Evolutionary conservation across 768 basidiomycete species (phyloP), one percentile per base, ranked within the genome.

Genomic region (Tulasnella sp.): DNA sequence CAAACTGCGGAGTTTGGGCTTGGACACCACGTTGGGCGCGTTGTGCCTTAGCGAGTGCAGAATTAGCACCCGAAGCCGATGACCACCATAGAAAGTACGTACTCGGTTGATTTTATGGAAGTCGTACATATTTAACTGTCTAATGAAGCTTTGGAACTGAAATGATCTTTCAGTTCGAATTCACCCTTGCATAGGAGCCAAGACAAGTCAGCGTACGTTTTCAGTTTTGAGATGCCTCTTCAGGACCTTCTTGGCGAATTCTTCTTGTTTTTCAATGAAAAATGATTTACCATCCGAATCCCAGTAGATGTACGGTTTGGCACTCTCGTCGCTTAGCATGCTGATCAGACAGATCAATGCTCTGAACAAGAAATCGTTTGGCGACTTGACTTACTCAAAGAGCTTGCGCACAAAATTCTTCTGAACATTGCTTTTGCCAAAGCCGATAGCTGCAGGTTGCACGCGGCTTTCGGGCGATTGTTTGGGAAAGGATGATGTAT

Each of bases 41-140:
- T 37, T 94, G 94, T 5, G 94, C 94, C 91, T 94, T 72, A 85
- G 82, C 48, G 14, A 22, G 24, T 24, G 44, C 44, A 54, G 24
- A 54, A 54, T 54, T 54, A 46, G 44, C 14, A 46, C 14, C 16
- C 31, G n/a, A 42, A 76, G 44, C 7, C 22, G 64, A 28, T 31
- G 42, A 3, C 24, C 50, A 37, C 73, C 42, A 50, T 41, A 37
- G 41, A 75, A 37, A 42, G 16, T 37, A n/a, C 69, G 41, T 73
- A 28, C 76, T 72, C 76, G 40, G 74, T 60, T 82, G 72, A 77
- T 80, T 64, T 94, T 89, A 85, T 96, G 95, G 86, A 97, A 97
- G 37, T 95, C 96, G 84, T 96, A 97, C 94, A 97, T 97, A 89
- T 98, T 97, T 82, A 97, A 90, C 85, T 97, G 96, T 82, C 96